Base-by-base conservation (phyloP, 108 stramenopile genomes). In the Hondaea fermentalgiana region DNA sequence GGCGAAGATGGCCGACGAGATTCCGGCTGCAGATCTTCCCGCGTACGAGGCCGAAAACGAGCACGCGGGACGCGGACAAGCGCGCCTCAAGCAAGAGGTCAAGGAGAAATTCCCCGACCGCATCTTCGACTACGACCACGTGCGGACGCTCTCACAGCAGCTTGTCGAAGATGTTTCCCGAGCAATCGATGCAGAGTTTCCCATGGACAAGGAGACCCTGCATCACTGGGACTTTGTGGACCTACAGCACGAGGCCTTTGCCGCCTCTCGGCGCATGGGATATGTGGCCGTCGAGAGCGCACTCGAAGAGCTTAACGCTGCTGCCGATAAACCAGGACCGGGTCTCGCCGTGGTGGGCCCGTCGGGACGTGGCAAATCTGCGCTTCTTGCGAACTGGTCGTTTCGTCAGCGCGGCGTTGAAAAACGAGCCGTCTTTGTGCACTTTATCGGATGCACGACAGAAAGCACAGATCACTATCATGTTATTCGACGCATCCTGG, bases 1-100 rank as follows among this genome's bases (percentile, higher is more conserved):
- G 72, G 5, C 19, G 49, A 45, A 83, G 5, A 83, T 83, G 72
- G 72, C 47, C 5, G 8, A 21, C n/a, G 47, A 83, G 23, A 83
- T 83, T 21, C 44, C 21, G 14, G 47, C 8, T 5, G 49, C n/a
- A 6, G 72, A 83, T 21, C 10, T 51, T 23, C 72, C 72, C 25
- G 72, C 72, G 49, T 83, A 83, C 72, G 72, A 83, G 25, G 72
- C 72, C 14, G 72, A 83, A 43, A 51, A 45, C 47, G 72, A 83
- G 44, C 49, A 83, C 72, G 72, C 72, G 23, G 23, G 49, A 8
- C 19, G 5, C 23, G 72, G 72, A 83, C 72, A 83, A 51, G 21
- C 35, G 23, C 72, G 72, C 21, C 72, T 83, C 72, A 83, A 83
- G 49, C 17, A 83, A 14, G 72, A 83, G 49, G 21, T 83, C 16